Evolutionary conservation across 2,329 filamentous ascomycete genomes (phyloP).

Genomic region (Trichoderma semiorbis): DNA sequence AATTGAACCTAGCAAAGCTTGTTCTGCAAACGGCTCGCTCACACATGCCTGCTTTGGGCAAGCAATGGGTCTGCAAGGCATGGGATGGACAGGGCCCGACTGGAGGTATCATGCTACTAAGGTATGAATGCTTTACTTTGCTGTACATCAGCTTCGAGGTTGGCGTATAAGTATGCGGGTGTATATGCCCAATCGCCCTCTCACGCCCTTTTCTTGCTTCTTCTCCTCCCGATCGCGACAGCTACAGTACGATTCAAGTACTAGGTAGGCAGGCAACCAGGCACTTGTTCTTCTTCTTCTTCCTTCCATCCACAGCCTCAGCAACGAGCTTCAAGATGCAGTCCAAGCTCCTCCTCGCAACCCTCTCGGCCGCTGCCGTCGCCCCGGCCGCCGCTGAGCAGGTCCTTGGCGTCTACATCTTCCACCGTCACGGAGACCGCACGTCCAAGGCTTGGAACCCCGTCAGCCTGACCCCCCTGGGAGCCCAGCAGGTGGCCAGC

Average conservation of each 20-base stretch:
- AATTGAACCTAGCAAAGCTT: conserved; percentile 1
- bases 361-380: conserved; percentile 32
- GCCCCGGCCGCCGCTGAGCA: conserved; percentile 54
- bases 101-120: background rate
- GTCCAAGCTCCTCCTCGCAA: conserved; percentile 37
- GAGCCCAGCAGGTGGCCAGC: conserved; percentile 69
- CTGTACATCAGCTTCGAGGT: background rate
- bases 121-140: background rate
- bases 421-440: conserved; percentile 86
- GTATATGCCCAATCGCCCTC: background rate
- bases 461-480: conserved; percentile 72
- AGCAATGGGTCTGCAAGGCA: background rate
- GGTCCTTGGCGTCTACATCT: conserved; percentile 78
- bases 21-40: conserved; percentile 14
- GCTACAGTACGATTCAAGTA: background rate
- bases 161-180: background rate
- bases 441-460: conserved; percentile 72
- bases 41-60: background rate
- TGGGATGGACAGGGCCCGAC: background rate
- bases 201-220: background rate
- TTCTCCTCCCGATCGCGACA: background rate
- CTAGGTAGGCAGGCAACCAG: background rate
- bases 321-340: conserved; percentile 31
- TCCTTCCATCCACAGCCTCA: background rate
- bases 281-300: background rate